Base-by-base conservation (phyloP, 1,284 basidiomycete genomes). In the Puccinia hordei region DNA sequence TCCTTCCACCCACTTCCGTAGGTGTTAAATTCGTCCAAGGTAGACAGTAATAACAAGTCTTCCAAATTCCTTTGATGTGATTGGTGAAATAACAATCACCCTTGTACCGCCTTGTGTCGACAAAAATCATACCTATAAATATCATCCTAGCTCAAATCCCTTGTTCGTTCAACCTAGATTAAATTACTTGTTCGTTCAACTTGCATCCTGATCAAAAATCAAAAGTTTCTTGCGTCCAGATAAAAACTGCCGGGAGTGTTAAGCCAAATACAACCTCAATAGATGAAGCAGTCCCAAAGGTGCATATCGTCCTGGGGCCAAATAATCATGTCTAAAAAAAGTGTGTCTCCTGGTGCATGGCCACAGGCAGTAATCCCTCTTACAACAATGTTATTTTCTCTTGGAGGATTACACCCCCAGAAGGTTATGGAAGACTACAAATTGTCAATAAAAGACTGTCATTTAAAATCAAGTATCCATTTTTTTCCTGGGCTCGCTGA, bases 11-110 rank as follows among this genome's bases (percentile, higher is more conserved):
- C 44, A 9, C 65, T 15, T 33, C 30, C 1, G n/a, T 27, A 68
- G 66, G 66, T 68, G 66, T 68, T 19, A 68, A 68, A 68, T 68
- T 68, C 27, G 66, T 68, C 15, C 66, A 68, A 68, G 46, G 46
- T 30, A 12, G 66, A 44, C 41, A 68, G 19, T 68, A 38, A 68
- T 68, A n/a, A 1, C 10, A 35, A 63, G 5, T 8, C 17, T 30
- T 38, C 17, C 33, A 33, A 33, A 3, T 35, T 22, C 38, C 33
- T 63, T 38, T 63, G 33, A 5, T 41, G 46, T 49, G 33, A 63
- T 27, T 63, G 33, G 33, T 35, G 13, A 63, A 55, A 55, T 49
- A 15, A 55, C n/a, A 63, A 38, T 19, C 38, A n/a, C 33, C 19
- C 33, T 22, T 63, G 59, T 38, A 63, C 59, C 59, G 5, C 17